Evolutionary conservation across 768 basidiomycete species (phyloP).

Genomic region (Pleurotus cornucopiae): DNA sequence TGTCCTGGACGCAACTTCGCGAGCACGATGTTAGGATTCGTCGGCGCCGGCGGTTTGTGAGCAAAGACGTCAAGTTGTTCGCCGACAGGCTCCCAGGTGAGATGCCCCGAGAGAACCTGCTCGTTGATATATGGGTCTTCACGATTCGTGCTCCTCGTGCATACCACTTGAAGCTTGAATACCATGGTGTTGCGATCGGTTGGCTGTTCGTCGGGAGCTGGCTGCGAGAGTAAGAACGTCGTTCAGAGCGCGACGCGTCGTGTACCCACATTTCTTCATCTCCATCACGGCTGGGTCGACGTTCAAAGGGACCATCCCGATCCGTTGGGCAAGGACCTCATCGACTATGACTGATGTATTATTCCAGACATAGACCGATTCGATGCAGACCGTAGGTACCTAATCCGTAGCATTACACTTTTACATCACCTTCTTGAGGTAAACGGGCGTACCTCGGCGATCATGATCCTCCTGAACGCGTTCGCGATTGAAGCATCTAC

Average conservation of each 20-base stretch:
- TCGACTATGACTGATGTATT: conserved; percentile 94
- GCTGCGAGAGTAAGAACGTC: neutral
- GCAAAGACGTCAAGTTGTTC: conserved; percentile 67
- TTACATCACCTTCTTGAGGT: neutral
- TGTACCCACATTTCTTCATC: conserved; percentile 37
- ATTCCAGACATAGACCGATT: conserved; percentile 88
- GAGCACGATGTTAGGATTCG: conserved; percentile 80
- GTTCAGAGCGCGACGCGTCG: no score
- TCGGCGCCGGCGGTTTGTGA: conserved; percentile 52
- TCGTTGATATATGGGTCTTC: conserved; percentile 67
- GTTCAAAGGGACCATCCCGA: conserved; percentile 88
- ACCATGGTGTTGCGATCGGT: conserved; percentile 92
- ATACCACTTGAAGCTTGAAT: conserved; percentile 69
- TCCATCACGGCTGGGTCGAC: conserved; percentile 75
- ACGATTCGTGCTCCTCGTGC: conserved; percentile 55
- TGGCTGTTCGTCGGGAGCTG: conserved; percentile 47
- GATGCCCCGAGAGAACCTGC: conserved; percentile 60
- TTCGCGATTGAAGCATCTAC: conserved; percentile 97
- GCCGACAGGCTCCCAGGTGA: conserved; percentile 79
- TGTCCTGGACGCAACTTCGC: conserved; percentile 93
- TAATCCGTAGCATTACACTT: conserved; percentile 22
- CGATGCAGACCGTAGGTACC: conserved; percentile 91
- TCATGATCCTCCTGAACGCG: conserved; percentile 86
- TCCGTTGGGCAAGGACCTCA: conserved; percentile 88
- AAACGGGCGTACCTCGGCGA: conserved; percentile 72